phyloP scores from a whole-genome alignment of 352 stramenopile genomes.

The Phytopythium litorale region DNA sequence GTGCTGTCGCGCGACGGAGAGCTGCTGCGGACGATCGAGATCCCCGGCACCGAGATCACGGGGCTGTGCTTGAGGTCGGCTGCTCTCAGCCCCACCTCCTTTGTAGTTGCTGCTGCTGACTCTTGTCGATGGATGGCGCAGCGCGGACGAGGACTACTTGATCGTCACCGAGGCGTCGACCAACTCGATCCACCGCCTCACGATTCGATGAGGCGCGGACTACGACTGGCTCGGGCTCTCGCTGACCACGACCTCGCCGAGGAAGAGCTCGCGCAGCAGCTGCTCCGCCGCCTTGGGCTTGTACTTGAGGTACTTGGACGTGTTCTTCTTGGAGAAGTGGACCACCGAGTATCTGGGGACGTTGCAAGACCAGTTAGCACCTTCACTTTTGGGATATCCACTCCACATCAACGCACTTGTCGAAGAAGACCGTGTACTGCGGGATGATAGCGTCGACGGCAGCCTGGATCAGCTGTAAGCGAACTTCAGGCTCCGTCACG shows the following conservation, averaged over 20 bases:
- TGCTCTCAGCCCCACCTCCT: not conserved
- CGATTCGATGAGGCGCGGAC: slow-evolving; percentile 17
- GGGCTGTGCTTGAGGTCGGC: slow-evolving; percentile 67
- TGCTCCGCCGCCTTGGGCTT: slow-evolving; percentile 75
- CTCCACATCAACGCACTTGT: slow-evolving; percentile 58
- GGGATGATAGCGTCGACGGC: slow-evolving; percentile 84
- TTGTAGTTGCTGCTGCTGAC: slow-evolving; percentile 3
- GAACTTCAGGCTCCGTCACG: slow-evolving; percentile 82
- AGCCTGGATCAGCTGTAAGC: slow-evolving; percentile 81
- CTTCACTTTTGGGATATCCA: not conserved
- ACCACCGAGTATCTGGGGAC: slow-evolving; percentile 78
- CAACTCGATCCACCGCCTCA: slow-evolving; percentile 60
- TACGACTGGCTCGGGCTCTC: slow-evolving; percentile 7
- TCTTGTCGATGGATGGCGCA: slow-evolving; percentile 14
- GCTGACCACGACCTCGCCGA: slow-evolving; percentile 25
- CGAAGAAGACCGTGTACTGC: slow-evolving; percentile 89
- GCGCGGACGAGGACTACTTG: slow-evolving; percentile 46
- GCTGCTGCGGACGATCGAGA: slow-evolving; percentile 42
- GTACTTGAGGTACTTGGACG: slow-evolving; percentile 88
- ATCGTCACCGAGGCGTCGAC: slow-evolving; percentile 77
- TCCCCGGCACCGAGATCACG: slow-evolving; percentile 71
- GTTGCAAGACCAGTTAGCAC: not conserved
- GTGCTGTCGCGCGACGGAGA: slow-evolving; percentile 48
- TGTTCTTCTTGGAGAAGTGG: slow-evolving; percentile 92
- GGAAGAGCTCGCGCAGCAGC: slow-evolving; percentile 83